phyloP scores from a whole-genome alignment of 768 basidiomycete genomes.

The Termitomyces bulborhizus region DNA sequence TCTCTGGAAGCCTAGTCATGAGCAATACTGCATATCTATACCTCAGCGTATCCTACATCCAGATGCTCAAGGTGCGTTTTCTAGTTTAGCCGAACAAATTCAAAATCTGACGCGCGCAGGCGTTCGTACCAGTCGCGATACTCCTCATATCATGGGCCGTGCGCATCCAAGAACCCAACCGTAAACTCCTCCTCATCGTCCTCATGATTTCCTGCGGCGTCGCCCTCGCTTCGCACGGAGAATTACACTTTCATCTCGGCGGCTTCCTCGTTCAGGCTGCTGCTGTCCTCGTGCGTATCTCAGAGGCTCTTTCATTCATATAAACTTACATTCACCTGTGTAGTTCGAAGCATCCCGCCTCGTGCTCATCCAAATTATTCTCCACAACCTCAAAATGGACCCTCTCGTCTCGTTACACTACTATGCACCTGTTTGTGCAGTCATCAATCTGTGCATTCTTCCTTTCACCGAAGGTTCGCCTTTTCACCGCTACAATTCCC shows the following conservation, averaged over 20 bases:
- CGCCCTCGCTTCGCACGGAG: slow-evolving; percentile 84
- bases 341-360: slow-evolving; percentile 89
- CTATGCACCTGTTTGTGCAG: slow-evolving; percentile 92
- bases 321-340: background rate
- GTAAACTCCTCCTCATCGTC: slow-evolving; percentile 76
- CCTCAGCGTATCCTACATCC: slow-evolving; percentile 90
- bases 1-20: slow-evolving; percentile 85
- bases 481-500: background rate
- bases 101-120: slow-evolving; percentile 35
- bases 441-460: slow-evolving; percentile 78
- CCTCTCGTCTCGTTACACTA: slow-evolving; percentile 94
- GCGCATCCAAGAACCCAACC: slow-evolving; percentile 84
- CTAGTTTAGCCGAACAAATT: background rate
- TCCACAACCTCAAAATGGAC: slow-evolving; percentile 97
- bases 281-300: slow-evolving; percentile 68
- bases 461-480: slow-evolving; percentile 82
- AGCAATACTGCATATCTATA: slow-evolving; percentile 92
- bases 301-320: background rate
- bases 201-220: slow-evolving; percentile 89
- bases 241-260: slow-evolving; percentile 75
- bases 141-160: slow-evolving; percentile 90
- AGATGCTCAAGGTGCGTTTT: slow-evolving; percentile 71
- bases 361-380: slow-evolving; percentile 92
- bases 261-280: slow-evolving; percentile 87
- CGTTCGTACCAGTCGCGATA: slow-evolving; percentile 86